Conservation (phyloP, 2,329 filamentous ascomycete species). For the Alternaria postmessia region DNA sequence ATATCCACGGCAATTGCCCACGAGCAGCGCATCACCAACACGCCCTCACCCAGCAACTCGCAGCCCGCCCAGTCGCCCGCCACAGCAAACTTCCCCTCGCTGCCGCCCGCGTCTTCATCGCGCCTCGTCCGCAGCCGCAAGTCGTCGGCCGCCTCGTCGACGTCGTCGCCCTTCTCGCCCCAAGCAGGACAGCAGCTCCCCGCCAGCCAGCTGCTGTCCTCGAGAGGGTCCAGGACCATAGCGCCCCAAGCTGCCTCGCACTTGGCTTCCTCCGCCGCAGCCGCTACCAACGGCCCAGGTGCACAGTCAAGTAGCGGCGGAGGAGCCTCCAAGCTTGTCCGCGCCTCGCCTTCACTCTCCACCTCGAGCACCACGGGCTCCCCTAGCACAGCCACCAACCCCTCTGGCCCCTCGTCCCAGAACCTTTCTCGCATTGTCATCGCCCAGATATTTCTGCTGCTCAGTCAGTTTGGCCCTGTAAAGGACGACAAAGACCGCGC, state of each 20-base stretch:
- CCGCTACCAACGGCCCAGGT: constrained; percentile 59
- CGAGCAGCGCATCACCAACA: constrained; percentile 51
- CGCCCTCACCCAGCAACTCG: constrained; percentile 36
- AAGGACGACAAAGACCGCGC: constrained; percentile 91
- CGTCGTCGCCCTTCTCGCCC: constrained; percentile 63
- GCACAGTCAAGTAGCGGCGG: constrained; percentile 62
- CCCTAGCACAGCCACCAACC: constrained; percentile 61
- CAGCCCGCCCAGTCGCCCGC: constrained; percentile 48
- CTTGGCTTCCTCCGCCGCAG: constrained; percentile 63
- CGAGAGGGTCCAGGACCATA: constrained; percentile 64
- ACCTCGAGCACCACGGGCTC: constrained; percentile 60
- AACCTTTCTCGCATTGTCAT: constrained; percentile 88
- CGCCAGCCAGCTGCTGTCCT: constrained; percentile 62
- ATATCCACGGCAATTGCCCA: constrained; percentile 60
- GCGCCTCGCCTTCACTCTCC: constrained; percentile 65
- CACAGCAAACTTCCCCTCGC: constrained; percentile 61
- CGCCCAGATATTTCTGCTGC: constrained; percentile 91
- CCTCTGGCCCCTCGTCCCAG: constrained; percentile 51
- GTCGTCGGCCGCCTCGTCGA: constrained; percentile 63
- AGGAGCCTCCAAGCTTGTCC: constrained; percentile 64
- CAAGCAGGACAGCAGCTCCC: constrained; percentile 65
- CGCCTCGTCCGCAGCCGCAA: constrained; percentile 63
- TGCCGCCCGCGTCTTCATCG: constrained; percentile 56
- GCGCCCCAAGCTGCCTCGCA: constrained; percentile 63
- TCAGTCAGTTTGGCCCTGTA: constrained; percentile 75